Evolutionary conservation across 2,329 filamentous ascomycete species (phyloP).

Genomic region (Paecilomyces dactylethromorphus): DNA sequence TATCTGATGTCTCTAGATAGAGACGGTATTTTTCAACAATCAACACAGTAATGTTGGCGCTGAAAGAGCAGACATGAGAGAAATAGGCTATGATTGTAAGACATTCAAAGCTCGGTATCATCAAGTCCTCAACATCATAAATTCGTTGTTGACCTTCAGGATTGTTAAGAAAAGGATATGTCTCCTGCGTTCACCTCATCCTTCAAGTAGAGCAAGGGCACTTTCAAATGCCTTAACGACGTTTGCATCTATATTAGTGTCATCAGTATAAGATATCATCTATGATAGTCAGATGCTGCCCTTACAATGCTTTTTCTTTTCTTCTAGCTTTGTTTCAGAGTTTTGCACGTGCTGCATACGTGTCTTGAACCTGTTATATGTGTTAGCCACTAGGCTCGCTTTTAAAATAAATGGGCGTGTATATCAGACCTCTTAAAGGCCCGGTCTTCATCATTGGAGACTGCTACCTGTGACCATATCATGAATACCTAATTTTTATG

Average conservation of each 20-base stretch:
- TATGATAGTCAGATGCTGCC: slow-evolving; percentile 7
- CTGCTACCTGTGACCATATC: slow-evolving; percentile 68
- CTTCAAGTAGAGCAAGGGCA: slow-evolving; percentile 38
- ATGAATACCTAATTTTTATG: slow-evolving; percentile 59
- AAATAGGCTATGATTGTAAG: background rate
- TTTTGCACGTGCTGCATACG: slow-evolving; percentile 69
- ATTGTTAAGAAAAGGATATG: background rate
- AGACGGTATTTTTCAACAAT: background rate
- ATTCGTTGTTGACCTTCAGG: background rate
- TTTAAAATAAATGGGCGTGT: background rate
- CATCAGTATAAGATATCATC: slow-evolving; percentile 9
- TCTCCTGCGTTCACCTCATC: slow-evolving; percentile 10
- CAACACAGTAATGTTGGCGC: background rate
- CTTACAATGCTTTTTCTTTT: slow-evolving; percentile 77
- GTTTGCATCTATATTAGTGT: slow-evolving; percentile 27
- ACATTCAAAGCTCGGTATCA: background rate
- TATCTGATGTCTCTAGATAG: background rate
- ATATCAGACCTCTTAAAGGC: slow-evolving; percentile 63
- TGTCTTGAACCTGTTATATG: slow-evolving; percentile 60
- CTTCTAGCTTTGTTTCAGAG: slow-evolving; percentile 62
- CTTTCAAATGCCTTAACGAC: slow-evolving; percentile 44
- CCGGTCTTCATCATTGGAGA: slow-evolving; percentile 66
- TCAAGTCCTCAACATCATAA: background rate
- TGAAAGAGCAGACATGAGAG: background rate
- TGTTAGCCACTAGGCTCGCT: background rate